Evolutionary conservation across 495 filamentous ascomycete genomes (phyloP), one percentile per base, ranked within the genome.

Genomic region (Cenococcum geophilum): DNA sequence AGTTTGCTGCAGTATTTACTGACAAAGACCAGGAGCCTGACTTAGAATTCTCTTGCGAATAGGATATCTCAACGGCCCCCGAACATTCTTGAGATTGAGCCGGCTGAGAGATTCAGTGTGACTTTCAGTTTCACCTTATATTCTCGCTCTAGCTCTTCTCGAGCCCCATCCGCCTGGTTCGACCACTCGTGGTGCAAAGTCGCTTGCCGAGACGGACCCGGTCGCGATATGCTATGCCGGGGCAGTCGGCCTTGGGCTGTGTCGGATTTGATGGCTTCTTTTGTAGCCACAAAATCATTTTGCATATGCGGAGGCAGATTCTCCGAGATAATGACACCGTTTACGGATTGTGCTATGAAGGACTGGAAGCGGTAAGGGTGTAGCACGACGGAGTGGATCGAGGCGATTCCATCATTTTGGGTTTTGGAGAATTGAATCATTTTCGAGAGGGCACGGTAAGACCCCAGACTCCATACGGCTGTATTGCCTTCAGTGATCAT

Each of bases 311-410:
- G 22, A 11, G 65, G 65, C 23, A 67, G 35, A 32, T 64, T 60
- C 50, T 60, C 60, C 22, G 35, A 58, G 1, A 63, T 25, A 22
- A 67, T 18, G 14, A 47, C 57, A 3, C 65, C 65, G 25, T 63
- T 61, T n/a, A 1, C n/a, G 1, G 51, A 53, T 40, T 53, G 32
- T 18, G 61, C 57, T 18, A 67, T 23, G 27, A 67, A 67, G n/a
- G 55, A 42, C 20, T 67, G 42, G 34, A 63, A 67, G 14, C 65
- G 65, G 57, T 67, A 55, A 8, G 57, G 25, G 45, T 67, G 56
- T 5, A 67, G 47, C 0, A 57, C 47, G 4, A 63, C 52, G 21
- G 57, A 37, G 14, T 40, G 22, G 50, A 67, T 36, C 34, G 57
- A 60, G 1, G 53, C 47, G 5, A 67, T 60, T 12, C 61, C 65